phyloP scores from a whole-genome alignment of 129 eudicot species.

The Rutidosis leptorrhynchoides region DNA sequence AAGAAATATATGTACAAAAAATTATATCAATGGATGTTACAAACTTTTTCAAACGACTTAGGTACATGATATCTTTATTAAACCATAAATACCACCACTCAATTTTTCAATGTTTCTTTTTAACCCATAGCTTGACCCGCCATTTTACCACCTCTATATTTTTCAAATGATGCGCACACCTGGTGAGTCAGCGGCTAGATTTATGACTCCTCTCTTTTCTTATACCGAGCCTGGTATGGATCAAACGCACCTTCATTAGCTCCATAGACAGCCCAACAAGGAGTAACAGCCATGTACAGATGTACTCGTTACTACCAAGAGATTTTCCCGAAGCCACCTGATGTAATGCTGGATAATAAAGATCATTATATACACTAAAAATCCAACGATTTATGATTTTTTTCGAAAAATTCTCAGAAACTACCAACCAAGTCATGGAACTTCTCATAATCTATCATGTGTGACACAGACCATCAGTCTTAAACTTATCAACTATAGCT shows the following conservation, averaged over 20 bases:
- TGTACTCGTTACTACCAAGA: conserved; percentile 78
- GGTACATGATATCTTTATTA: too few species aligned
- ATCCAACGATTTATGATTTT: too few species aligned
- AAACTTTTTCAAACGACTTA: too few species aligned
- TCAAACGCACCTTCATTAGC: conserved; percentile 99
- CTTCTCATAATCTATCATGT: conserved; percentile 98
- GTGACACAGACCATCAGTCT: conserved; percentile 81
- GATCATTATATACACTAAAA: background rate
- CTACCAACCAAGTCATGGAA: conserved; percentile 87
- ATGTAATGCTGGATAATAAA: background rate
- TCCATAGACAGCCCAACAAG: conserved; percentile 98
- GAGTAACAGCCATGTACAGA: conserved; percentile 90
- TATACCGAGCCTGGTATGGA: conserved; percentile 72
- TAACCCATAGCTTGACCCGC: background rate
- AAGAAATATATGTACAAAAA: too few species aligned
- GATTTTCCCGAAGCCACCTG: conserved; percentile 78
- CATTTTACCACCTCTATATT: background rate
- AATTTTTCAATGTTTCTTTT: background rate
- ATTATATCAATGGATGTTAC: too few species aligned
- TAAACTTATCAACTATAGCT: conserved; percentile 82
- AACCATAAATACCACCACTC: too few species aligned
- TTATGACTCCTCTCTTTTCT: conserved; percentile 87
- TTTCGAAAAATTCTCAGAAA: too few species aligned
- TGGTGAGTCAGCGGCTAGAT: conserved; percentile 30
- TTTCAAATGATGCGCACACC: conserved; percentile 11